Evolutionary conservation across 345 rosid species (phyloP), one percentile per base, ranked within the genome.

Genomic region (Aquilaria yunnanensis): DNA sequence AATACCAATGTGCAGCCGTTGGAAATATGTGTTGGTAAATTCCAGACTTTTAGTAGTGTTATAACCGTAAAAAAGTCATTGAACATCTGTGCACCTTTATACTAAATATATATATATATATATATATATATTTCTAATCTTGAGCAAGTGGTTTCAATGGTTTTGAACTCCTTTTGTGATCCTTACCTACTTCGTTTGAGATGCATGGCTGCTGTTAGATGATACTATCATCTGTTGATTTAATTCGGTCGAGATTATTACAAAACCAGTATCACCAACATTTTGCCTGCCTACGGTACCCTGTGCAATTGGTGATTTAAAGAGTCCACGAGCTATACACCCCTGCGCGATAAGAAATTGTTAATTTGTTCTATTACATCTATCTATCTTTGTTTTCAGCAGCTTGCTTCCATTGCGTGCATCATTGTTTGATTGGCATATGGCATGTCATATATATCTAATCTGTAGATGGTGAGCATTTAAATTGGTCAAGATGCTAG

Each of bases 131-230:
- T n/a, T n/a, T n/a, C n/a, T n/a, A 91, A 76, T 65, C 81, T 94
- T 66, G 96, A 94, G 65, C 87, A 86, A 75, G 93, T 94, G 61
- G 81, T 91, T 33, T 71, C 88, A 11, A 94, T 91, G 97, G 88
- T 91, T 60, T 68, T 94, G 72, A 85, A 71, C 71, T 88, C 93
- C 41, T 94, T 91, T 76, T 88, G 71, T 57, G 86, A 88, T 72
- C 88, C 92, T 37, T 96, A 94, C 66, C 23, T 1, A 23, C 90
- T 97, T 12, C 95, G 99, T 32, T 96, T 89, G 32, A 88, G 96
- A 51, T 95, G 97, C 97, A 97, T 97, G 23, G 99, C 99, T 74
- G 97, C 99, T 12, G 77, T 95, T 61, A 97, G 97, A 52, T 97
- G 90, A 23, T 23, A 0, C 23, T 0, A 70, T 67, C 91, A 81